Base-by-base conservation (phyloP, 495 filamentous ascomycete species). In the Apodospora peruviana region DNA sequence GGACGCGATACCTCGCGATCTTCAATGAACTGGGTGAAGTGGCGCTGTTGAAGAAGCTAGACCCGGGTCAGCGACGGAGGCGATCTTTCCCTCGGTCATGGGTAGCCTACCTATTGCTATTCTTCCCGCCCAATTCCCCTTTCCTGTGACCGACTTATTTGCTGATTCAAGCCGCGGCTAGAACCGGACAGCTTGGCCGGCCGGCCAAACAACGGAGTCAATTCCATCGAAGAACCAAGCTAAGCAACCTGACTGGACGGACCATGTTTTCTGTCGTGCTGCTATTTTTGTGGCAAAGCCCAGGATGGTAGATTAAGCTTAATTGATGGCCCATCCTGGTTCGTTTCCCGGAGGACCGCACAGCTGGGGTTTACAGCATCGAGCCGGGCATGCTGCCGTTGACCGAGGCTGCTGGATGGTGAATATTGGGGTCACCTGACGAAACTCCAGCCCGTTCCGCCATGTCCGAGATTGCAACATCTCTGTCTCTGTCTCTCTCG, bases 301-400 rank as follows among this genome's bases (percentile, higher is more conserved):
- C 51, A 49, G 57, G 57, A 23, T 52, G 50, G 51, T 65, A 68
- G 50, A 71, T 68, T 71, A 67, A 68, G 68, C 62, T 71, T 68
- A 60, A 65, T 63, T 68, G 58, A 41, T 51, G 54, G 40, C 34
- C 47, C 47, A 45, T 49, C 49, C 17, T 9, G 40, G 9, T 27
- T 43, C 55, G n/a, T n/a, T n/a, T 45, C 45, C 48, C 49, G 48
- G 48, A 42, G 22, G 55, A 37, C 40, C 25, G 22, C 53, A 25
- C 8, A 17, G 36, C 36, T n/a, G 36, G n/a, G n/a, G n/a, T n/a
- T n/a, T n/a, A n/a, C n/a, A n/a, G n/a, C n/a, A n/a, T n/a, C n/a
- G n/a, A n/a, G n/a, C n/a, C n/a, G n/a, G n/a, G n/a, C n/a, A n/a
- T n/a, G n/a, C n/a, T n/a, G n/a, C n/a, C n/a, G n/a, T n/a, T n/a